Evolutionary conservation across 2,329 filamentous ascomycete species (phyloP), one percentile per base, ranked within the genome.

Genomic region (Ophiostoma triangulosporum): DNA sequence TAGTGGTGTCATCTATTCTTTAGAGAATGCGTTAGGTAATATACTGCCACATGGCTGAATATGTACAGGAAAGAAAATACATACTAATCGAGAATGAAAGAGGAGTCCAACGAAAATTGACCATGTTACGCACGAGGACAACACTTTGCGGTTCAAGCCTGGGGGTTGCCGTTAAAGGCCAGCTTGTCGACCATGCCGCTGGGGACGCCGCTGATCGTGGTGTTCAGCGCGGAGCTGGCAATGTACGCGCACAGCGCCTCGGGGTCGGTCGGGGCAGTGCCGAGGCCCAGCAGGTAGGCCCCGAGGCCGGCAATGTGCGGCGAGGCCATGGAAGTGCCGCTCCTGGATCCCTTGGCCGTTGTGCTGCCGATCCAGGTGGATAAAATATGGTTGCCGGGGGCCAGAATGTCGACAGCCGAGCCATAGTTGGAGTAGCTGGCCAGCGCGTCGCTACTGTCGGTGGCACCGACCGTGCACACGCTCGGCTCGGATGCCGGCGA

Each of bases 351-450:
- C 75, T 88, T 81, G 65, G 91, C 91, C 65, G 91, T 84, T 72
- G 93, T 86, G 81, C 85, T 90, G 68, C 93, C 93, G 64, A 95
- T 95, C 93, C 93, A 98, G 69, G 93, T 97, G 60, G 93, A 98
- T 64, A 88, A 81, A 64, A 98, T 95, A 83, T 89, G 95, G 65
- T 96, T 79, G 66, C 93, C 93, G 57, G 93, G 93, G 59, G 90
- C 93, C 65, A 98, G 98, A 78, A 98, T 95, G 72, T 98, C 93
- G 69, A 91, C 95, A 80, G 93, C 98, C 79, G 90, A 93, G 70
- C 93, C 93, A 71, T 83, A 97, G 86, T 98, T 98, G 81, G 94
- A 98, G 83, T 98, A 98, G 81, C 97, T 98, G 60, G 93, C 93
- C 73, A 94, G 91, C 77, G 88, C 88, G 68, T 98, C 93, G 65